Evolutionary conservation across 495 filamentous ascomycete genomes (phyloP).

Genomic region (Neurospora africana): DNA sequence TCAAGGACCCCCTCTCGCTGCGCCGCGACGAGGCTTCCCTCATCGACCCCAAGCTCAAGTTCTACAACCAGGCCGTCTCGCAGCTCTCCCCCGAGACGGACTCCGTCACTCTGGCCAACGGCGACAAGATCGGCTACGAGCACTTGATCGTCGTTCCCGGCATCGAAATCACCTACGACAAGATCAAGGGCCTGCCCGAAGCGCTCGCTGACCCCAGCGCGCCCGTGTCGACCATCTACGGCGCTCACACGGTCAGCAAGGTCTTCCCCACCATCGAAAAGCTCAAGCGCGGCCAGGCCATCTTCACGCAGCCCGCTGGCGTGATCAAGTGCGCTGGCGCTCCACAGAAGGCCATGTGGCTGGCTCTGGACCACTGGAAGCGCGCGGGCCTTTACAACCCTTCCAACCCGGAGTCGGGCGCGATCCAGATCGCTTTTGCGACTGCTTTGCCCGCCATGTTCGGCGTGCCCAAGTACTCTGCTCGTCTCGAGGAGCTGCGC

Average conservation of each 20-base stretch:
- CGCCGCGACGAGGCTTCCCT: constrained; percentile 40
- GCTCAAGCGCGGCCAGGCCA: constrained; percentile 46
- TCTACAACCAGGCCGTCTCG: constrained; percentile 44
- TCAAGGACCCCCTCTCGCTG: constrained; percentile 47
- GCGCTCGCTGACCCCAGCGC: constrained; percentile 45
- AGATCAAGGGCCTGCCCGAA: constrained; percentile 49
- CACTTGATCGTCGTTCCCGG: constrained; percentile 57
- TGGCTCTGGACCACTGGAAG: constrained; percentile 57
- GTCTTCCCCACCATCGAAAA: constrained; percentile 44
- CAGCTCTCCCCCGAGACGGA: constrained; percentile 49
- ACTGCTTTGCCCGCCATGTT: constrained; percentile 56
- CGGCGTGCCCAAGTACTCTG: constrained; percentile 58
- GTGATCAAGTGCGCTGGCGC: constrained; percentile 60
- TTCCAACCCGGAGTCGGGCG: constrained; percentile 24
- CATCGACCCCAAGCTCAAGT: constrained; percentile 50
- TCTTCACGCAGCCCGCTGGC: constrained; percentile 60
- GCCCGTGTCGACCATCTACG: constrained; percentile 55
- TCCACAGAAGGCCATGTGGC: constrained; percentile 64
- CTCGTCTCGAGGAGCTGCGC: constrained; percentile 49
- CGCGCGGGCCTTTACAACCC: constrained; percentile 47
- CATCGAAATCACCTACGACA: constrained; percentile 44
- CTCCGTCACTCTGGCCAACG: constrained; percentile 45
- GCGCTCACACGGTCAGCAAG: constrained; percentile 50
- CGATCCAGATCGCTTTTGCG: constrained; percentile 53
- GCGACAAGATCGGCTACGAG: constrained; percentile 50